These are phyloP conservation scores for Lecanoromycetidae sp. DNA, from an alignment of 2,329 filamentous ascomycete species.

Conservation along the genomic window DNA sequence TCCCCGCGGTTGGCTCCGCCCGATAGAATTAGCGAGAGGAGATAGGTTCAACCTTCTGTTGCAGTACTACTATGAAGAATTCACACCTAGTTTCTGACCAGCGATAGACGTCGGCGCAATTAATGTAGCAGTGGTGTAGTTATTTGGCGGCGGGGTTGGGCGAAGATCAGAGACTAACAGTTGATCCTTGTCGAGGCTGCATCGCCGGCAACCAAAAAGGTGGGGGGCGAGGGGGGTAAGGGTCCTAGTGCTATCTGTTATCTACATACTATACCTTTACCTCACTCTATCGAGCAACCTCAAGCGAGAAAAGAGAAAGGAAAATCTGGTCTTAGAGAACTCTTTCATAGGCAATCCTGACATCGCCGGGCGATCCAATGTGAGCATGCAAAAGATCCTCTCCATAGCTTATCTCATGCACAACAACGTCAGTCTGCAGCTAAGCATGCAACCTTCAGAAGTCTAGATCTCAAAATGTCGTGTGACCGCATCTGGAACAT, in stretches of 20 bases:
- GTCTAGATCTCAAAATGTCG: too few relatives aligned
- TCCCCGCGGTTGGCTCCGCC: constrained; percentile 8
- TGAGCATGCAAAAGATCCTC: too few relatives aligned
- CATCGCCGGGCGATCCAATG: too few relatives aligned
- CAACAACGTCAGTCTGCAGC: too few relatives aligned
- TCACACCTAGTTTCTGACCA: not conserved
- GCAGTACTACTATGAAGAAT: too few relatives aligned
- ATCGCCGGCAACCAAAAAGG: not conserved
- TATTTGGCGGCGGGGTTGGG: not conserved
- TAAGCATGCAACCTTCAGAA: too few relatives aligned
- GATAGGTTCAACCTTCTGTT: not conserved
- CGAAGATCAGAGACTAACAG: not conserved
- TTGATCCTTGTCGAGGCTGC: not conserved
- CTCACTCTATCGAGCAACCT: constrained; percentile 13
- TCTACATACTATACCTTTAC: constrained; percentile 7
- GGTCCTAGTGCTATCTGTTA: constrained; percentile 9
- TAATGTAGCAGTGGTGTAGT: constrained; percentile 2
- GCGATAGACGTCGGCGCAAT: not conserved
- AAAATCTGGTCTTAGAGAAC: too few relatives aligned
- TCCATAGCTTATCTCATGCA: too few relatives aligned
- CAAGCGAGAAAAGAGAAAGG: too few relatives aligned
- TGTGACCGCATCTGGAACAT: too few relatives aligned
- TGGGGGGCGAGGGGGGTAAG: not conserved
- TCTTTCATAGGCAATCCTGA: too few relatives aligned
- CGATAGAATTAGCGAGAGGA: constrained; percentile 5